Percentiles rank a stretch among this genome's conserved stretches.
Conservation (phyloP, 1,284 basidiomycete species). For the Pseudomicrostroma phylloplanum region DNA sequence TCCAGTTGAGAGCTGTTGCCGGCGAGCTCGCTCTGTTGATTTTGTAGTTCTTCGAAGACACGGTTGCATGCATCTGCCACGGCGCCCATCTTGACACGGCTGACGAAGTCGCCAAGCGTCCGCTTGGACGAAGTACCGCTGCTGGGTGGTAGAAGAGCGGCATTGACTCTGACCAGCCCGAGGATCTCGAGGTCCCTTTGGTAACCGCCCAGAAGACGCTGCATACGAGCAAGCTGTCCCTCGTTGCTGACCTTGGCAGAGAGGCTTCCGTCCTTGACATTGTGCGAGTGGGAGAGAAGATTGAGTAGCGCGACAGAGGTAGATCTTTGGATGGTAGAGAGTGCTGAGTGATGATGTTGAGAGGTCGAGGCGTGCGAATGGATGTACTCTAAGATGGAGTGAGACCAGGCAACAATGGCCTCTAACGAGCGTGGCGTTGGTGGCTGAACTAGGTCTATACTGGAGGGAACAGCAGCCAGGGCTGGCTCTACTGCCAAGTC, state of each 20-base stretch:
- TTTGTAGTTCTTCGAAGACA: constrained; percentile 28
- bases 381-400: constrained; percentile 15
- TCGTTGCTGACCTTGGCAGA: constrained; percentile 26
- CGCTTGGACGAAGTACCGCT: constrained; percentile 12
- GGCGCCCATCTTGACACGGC: constrained; percentile 30
- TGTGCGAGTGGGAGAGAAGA: constrained; percentile 36
- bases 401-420: constrained; percentile 31
- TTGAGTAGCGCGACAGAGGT: constrained; percentile 40
- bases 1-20: constrained; percentile 24
- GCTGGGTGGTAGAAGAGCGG: constrained; percentile 25
- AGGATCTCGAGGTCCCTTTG: constrained; percentile 38
- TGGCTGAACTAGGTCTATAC: constrained; percentile 26
- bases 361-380: constrained; percentile 12
- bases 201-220: constrained; percentile 36
- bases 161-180: constrained; percentile 35
- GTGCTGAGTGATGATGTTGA: constrained; percentile 19
- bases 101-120: constrained; percentile 42
- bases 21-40: constrained; percentile 22
- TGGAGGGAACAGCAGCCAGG: constrained; percentile 17
- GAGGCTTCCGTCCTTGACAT: constrained; percentile 28
- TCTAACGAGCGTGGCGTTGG: constrained; percentile 35
- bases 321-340: constrained; percentile 33
- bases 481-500: constrained; percentile 29
- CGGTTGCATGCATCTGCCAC: constrained; percentile 34
- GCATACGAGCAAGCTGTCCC: constrained; percentile 38